phyloP scores from a whole-genome alignment of 305 asterid genomes.

The Vinca major region DNA sequence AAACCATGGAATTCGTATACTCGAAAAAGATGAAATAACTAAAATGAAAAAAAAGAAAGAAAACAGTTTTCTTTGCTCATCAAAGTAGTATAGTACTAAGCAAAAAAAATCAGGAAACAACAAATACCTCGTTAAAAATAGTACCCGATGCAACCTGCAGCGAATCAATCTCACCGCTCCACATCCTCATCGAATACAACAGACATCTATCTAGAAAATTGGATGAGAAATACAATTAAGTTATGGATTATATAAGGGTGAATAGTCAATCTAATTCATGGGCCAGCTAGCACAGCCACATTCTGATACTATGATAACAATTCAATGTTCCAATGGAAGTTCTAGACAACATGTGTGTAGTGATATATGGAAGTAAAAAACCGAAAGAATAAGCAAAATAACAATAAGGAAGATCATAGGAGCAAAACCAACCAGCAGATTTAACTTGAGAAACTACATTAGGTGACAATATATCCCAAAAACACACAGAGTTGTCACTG shows the following conservation, averaged over 20 bases:
- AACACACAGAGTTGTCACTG: slow-evolving; percentile 62
- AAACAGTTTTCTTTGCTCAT: background rate
- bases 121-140: slow-evolving; percentile 73
- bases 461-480: slow-evolving; percentile 53
- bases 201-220: slow-evolving; percentile 57
- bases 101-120: background rate
- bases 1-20: slow-evolving; percentile 11
- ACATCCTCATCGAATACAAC: slow-evolving; percentile 80
- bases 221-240: slow-evolving; percentile 5
- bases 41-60: background rate
- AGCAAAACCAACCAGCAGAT: slow-evolving; percentile 43
- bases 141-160: slow-evolving; percentile 87
- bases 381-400: background rate
- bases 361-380: background rate
- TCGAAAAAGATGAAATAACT: background rate
- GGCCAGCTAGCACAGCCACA: background rate
- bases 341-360: background rate
- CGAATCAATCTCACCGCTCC: slow-evolving; percentile 55
- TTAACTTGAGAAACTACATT: slow-evolving; percentile 43
- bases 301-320: background rate
- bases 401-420: slow-evolving; percentile 3
- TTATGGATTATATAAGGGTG: background rate
- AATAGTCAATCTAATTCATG: background rate
- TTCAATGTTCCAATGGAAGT: background rate
- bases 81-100: background rate